Evolutionary conservation across 2,329 filamentous ascomycete species (phyloP), one percentile per base, ranked within the genome.

Genomic region (Whalleya microplaca): DNA sequence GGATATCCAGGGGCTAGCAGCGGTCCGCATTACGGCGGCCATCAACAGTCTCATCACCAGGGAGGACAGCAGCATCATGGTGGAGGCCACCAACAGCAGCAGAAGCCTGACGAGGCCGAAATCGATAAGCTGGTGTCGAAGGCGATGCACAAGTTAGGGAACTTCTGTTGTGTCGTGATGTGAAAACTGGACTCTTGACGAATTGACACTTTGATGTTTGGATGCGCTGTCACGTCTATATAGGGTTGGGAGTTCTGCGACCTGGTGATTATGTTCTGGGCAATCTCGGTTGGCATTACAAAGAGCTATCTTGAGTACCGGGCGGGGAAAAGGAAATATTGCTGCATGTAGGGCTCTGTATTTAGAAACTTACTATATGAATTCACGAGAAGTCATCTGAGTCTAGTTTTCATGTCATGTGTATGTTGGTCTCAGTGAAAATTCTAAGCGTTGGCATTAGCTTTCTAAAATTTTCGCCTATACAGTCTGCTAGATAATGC

Each of bases 141-240:
- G 71, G 68, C 91, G 37, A 68, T 90, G 61, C 81, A 80, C 68
- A 86, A 86, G 75, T 71, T 92, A 71, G 85, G 86, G 71, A 75
- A 78, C 41, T n/a, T n/a, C n/a, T 93, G 89, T 75, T 93, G 90
- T 77, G 77, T 84, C 41, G 84, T 94, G 67, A 93, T 93, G 90
- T 94, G 78, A 77, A 45, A 29, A 29, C 12, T 12, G 27, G 27
- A 29, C 6, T 5, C 27, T 29, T 12, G 32, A 16, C 8, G 14
- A 12, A 37, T 6, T 37, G 9, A 18, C 32, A 5, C 16, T 27
- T 47, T 48, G 45, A 20, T 48, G 27, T 19, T 37, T 48, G 45
- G 16, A 48, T 37, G 32, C 32, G 32, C 4, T 37, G 32, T 37
- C 32, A 37, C 32, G 32, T 37, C 32, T 37, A 37, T 37, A 37